Percentiles rank a stretch among this genome's conserved stretches.
phyloP scores from a whole-genome alignment of 148 eudicot species.

The Cornus florida region DNA sequence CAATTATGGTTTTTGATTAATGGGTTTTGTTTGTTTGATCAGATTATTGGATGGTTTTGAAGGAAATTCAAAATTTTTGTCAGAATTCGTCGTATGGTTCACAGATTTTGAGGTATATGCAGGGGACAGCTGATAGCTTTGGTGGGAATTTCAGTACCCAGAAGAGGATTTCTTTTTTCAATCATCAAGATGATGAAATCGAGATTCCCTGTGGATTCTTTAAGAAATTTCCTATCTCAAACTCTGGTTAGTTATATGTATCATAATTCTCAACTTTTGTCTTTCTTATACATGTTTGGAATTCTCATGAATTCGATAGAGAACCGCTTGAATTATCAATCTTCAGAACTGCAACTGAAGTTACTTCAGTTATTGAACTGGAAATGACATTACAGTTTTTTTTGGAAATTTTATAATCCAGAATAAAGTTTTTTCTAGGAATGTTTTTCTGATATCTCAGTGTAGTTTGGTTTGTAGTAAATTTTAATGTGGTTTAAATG shows the following conservation, averaged over 20 bases:
- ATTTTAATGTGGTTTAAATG: neutral
- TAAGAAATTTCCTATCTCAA: constrained; percentile 52
- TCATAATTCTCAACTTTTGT: neutral
- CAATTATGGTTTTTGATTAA: neutral
- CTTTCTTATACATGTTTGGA: neutral
- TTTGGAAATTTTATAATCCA: no score
- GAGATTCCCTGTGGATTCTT: constrained; percentile 87
- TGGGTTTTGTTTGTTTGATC: constrained; percentile 14
- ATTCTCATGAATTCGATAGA: neutral
- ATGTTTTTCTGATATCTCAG: no score
- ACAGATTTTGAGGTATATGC: constrained; percentile 44
- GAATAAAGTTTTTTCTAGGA: no score
- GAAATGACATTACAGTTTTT: no score
- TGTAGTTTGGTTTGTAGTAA: neutral
- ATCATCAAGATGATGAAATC: constrained; percentile 34
- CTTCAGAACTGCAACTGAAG: neutral
- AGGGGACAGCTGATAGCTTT: constrained; percentile 51
- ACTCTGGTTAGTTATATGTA: constrained; percentile 48
- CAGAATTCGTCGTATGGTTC: constrained; percentile 25
- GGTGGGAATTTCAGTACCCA: constrained; percentile 63
- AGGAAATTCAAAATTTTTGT: constrained; percentile 44
- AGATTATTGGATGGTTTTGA: constrained; percentile 65
- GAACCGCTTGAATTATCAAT: no score
- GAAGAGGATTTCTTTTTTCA: constrained; percentile 55
- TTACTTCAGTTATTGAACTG: neutral